Evolutionary conservation across 441 rosid species (phyloP).

Genomic region (Cnidoscolus chayamansa): DNA sequence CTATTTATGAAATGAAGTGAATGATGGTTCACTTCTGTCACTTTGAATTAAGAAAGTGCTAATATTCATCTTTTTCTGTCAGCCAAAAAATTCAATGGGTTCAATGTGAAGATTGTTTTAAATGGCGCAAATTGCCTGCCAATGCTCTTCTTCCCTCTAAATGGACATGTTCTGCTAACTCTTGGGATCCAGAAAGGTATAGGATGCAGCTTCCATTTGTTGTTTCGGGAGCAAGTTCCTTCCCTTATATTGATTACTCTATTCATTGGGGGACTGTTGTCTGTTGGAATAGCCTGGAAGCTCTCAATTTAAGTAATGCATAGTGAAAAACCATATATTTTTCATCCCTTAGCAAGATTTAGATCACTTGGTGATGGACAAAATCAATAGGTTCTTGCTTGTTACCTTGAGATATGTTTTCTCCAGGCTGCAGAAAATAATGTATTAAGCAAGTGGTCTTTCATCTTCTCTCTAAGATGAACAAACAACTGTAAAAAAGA

Average conservation of each 20-base stretch:
- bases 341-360: not conserved
- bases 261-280: not conserved
- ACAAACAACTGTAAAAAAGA: not conserved
- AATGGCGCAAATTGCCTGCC: constrained; percentile 75
- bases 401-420: not conserved
- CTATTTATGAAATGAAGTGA: constrained; percentile 10
- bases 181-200: constrained; percentile 76
- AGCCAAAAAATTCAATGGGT: constrained; percentile 71
- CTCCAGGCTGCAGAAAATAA: not conserved
- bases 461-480: not conserved
- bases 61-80: constrained; percentile 22
- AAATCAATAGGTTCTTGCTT: not conserved
- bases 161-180: constrained; percentile 64
- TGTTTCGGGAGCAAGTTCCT: not conserved
- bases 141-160: constrained; percentile 62
- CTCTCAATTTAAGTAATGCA: constrained; percentile 11
- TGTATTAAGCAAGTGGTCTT: not conserved
- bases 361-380: not conserved
- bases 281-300: not conserved
- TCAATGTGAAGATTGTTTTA: constrained; percentile 73
- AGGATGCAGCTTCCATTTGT: constrained; percentile 6
- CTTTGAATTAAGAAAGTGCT: not conserved
- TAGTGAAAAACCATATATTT: not conserved
- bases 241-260: not conserved
- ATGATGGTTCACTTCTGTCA: not conserved